These are phyloP conservation scores for Claviceps spartinae DNA, from an alignment of 2,329 filamentous ascomycete genomes.

Conservation along the genomic window DNA sequence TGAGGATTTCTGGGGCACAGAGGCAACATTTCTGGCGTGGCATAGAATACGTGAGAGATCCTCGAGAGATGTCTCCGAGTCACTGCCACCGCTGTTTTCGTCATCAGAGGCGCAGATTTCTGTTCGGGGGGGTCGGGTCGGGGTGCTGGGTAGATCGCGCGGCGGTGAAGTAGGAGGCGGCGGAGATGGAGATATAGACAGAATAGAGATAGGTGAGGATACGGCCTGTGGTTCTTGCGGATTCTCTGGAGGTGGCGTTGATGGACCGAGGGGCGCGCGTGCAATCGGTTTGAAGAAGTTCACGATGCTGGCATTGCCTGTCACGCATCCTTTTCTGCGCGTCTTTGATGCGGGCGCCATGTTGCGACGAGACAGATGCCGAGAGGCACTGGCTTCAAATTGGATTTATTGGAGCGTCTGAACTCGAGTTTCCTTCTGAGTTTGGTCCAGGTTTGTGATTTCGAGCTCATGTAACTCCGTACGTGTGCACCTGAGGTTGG, in stretches of 20 bases:
- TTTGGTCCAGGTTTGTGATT: not conserved
- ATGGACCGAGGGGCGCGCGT: constrained; percentile 7
- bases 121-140: constrained; percentile 10
- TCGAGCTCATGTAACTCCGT: not conserved
- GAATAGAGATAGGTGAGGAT: constrained; percentile 3
- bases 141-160: constrained; percentile 13
- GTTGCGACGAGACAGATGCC: not conserved
- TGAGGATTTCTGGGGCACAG: constrained; percentile 1
- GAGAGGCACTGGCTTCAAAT: not conserved
- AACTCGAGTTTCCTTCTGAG: not conserved
- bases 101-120: constrained; percentile 61
- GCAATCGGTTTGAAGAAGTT: constrained; percentile 25
- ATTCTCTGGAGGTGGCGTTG: not conserved
- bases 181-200: constrained; percentile 13
- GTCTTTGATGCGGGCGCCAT: constrained; percentile 12
- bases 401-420: not conserved
- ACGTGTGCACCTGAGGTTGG: too few species aligned
- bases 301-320: constrained; percentile 18
- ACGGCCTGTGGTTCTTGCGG: constrained; percentile 2
- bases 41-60: constrained; percentile 28
- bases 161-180: constrained; percentile 13
- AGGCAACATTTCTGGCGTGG: constrained; percentile 8
- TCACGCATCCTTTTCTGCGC: constrained; percentile 8
- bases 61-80: constrained; percentile 45
- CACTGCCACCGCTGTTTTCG: constrained; percentile 42